Conservation (phyloP, 305 asterid genomes). For the Solanum hybrid region DNA sequence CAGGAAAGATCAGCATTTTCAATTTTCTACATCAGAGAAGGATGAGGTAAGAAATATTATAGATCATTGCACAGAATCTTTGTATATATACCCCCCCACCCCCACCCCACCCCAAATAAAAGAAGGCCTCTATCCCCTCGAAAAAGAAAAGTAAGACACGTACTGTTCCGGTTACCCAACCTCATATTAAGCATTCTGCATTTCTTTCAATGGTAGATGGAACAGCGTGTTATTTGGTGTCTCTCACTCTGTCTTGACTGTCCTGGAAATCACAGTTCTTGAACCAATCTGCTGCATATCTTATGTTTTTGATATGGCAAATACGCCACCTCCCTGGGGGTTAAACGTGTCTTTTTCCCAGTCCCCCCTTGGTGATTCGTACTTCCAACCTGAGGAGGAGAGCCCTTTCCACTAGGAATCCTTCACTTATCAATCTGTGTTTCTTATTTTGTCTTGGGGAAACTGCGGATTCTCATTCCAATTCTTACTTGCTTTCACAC, state of each 20-base stretch:
- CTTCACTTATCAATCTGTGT: not conserved
- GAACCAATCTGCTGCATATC: not conserved
- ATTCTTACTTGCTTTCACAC: not conserved
- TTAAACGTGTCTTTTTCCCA: not conserved
- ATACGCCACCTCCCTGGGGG: not conserved
- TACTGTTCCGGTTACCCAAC: not conserved
- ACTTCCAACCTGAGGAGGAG: not conserved
- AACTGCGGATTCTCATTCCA: not conserved
- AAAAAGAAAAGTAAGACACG: not conserved
- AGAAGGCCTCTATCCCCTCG: not conserved
- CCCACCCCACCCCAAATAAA: not conserved
- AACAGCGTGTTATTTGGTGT: not conserved
- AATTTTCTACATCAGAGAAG: slow-evolving; percentile 53
- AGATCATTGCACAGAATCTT: not conserved
- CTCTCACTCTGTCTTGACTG: not conserved
- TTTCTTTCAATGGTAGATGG: not conserved
- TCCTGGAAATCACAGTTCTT: not conserved
- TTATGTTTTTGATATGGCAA: not conserved
- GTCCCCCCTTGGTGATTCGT: not conserved
- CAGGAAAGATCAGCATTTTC: slow-evolving; percentile 27
- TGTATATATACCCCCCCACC: not conserved
- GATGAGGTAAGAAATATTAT: slow-evolving; percentile 53
- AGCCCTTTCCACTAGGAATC: not conserved
- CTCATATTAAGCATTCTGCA: not conserved
- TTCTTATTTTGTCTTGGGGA: not conserved